These are phyloP conservation scores for Rhodofomes roseus DNA, from an alignment of 1,284 basidiomycete genomes.

Conservation along the genomic window DNA sequence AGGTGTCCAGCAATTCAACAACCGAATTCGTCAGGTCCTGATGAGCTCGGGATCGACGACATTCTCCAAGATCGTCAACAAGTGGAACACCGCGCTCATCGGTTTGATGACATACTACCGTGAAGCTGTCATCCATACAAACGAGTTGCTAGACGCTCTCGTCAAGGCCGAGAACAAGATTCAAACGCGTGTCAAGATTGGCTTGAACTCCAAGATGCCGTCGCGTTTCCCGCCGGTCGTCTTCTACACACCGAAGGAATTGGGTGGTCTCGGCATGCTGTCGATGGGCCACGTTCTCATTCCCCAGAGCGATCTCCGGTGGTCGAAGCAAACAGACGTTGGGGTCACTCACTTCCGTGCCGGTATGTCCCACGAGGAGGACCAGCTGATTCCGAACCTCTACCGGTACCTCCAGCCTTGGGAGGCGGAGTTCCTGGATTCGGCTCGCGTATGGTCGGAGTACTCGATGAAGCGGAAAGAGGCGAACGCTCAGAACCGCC, in stretches of 20 bases:
- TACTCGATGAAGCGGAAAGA: constrained; percentile 99
- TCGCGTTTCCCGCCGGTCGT: constrained; percentile 97
- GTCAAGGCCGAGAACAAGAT: constrained; percentile 99
- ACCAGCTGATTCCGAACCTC: constrained; percentile 93
- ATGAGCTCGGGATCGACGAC: constrained; percentile 99
- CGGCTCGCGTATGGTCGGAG: constrained; percentile 98
- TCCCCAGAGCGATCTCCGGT: constrained; percentile 94
- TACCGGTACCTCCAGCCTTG: constrained; percentile 98
- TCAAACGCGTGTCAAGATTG: constrained; percentile 99
- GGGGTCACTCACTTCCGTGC: constrained; percentile 96
- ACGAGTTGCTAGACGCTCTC: constrained; percentile 89
- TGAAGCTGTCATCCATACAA: constrained; percentile 98
- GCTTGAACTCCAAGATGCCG: constrained; percentile 98
- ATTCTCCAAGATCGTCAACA: constrained; percentile 99
- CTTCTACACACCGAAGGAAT: constrained; percentile 96
- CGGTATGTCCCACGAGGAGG: constrained; percentile 94
- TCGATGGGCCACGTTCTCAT: constrained; percentile 99
- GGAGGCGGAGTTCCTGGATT: constrained; percentile 99
- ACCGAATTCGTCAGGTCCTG: constrained; percentile 92
- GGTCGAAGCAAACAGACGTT: constrained; percentile 98
- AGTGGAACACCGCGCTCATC: constrained; percentile 97
- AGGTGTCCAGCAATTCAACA: constrained; percentile 95
- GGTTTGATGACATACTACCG: constrained; percentile 98
- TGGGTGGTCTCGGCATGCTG: constrained; percentile 97
- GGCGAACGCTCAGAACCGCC: constrained; percentile 95